A percentile compares a stretch with the other conserved stretches of the same genome.
phyloP scores from a whole-genome alignment of 495 filamentous ascomycete genomes.

The Aspergillus leporis region DNA sequence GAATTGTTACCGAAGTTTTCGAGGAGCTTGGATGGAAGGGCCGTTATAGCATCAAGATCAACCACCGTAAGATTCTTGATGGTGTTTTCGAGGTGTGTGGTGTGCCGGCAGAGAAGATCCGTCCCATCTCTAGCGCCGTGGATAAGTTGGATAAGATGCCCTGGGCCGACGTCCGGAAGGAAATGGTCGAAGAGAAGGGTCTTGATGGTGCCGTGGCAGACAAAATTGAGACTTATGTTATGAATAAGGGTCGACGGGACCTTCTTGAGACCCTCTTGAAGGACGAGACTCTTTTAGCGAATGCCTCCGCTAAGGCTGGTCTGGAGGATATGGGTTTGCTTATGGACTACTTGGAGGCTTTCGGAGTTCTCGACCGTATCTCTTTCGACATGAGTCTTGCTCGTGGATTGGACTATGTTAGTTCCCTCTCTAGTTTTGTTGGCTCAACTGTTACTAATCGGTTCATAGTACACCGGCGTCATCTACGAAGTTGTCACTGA shows the following conservation, averaged over 20 bases:
- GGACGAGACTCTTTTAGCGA: conserved; percentile 63
- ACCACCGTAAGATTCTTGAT: conserved; percentile 92
- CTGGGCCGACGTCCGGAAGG: conserved; percentile 85
- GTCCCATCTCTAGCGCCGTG: conserved; percentile 85
- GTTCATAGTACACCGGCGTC: conserved; percentile 65
- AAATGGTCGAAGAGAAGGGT: conserved; percentile 93
- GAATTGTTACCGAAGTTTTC: conserved; percentile 84
- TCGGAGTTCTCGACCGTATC: conserved; percentile 66
- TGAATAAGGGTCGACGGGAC: conserved; percentile 65
- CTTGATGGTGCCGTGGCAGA: conserved; percentile 73
- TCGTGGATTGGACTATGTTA: conserved; percentile 83
- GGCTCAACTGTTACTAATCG: neutral
- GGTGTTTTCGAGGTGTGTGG: conserved; percentile 90
- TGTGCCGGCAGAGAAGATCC: conserved; percentile 81
- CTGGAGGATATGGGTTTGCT: conserved; percentile 80
- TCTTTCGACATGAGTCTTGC: conserved; percentile 84
- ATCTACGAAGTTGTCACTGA: conserved; percentile 93
- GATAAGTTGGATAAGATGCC: conserved; percentile 95
- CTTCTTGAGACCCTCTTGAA: conserved; percentile 64
- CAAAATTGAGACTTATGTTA: conserved; percentile 80
- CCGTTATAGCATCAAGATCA: conserved; percentile 84
- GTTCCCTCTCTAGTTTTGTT: neutral
- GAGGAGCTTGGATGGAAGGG: conserved; percentile 72
- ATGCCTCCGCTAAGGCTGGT: conserved; percentile 72
- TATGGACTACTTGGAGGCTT: conserved; percentile 78